Base-by-base conservation (phyloP, 176 grass and related monocot species). In the Hyparrhenia diplandra region DNA sequence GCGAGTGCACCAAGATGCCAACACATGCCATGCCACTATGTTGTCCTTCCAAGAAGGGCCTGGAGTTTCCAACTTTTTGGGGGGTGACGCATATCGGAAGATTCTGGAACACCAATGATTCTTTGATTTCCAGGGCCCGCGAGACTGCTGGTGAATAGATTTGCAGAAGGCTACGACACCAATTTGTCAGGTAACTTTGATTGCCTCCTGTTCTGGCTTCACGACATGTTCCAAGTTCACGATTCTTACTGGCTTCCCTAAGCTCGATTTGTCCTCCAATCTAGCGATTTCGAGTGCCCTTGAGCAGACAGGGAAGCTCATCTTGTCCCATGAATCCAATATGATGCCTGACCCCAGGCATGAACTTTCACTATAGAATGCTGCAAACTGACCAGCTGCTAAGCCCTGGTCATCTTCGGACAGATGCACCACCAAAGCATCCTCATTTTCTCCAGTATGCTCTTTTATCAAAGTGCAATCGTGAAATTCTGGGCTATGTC, bases 401-500 rank as follows among this genome's bases (percentile, higher is more conserved):
- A 99, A 90, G 39, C 96, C 96, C 65, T 95, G 96, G 61, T 92
- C 96, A 42, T 99, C 96, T 84, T 93, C 87, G 45, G 87, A 91
- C 7, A 99, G 77, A 82, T 71, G 82, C 27, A 99, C 93, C 23
- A 59, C 67, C 72, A 99, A 54, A 82, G 58, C 35, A 66, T 88
- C 82, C 77, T 71, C 87, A 74, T 74, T 78, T 74, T 82, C 76
- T 80, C 49, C 52, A 13, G 34, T 89, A 55, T 67, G 25, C 64
- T 84, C 85, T 57, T 82, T 28, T 13, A 51, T 71, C 47, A 95
- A 77, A 16, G 60, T 81, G 73, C 96, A 95, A 67, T 88, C 28
- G n/a, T 99, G 94, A 79, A 99, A 99, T 8, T 90, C 90, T 42
- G 90, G 89, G 63, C 93, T 86, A 67, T 95, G 96, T 6, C 93